Percentiles rank a stretch among this genome's conserved stretches.
These are phyloP conservation scores for Yarrowia bubula DNA, from an alignment of 805 yeast species.

Conservation along the genomic window DNA sequence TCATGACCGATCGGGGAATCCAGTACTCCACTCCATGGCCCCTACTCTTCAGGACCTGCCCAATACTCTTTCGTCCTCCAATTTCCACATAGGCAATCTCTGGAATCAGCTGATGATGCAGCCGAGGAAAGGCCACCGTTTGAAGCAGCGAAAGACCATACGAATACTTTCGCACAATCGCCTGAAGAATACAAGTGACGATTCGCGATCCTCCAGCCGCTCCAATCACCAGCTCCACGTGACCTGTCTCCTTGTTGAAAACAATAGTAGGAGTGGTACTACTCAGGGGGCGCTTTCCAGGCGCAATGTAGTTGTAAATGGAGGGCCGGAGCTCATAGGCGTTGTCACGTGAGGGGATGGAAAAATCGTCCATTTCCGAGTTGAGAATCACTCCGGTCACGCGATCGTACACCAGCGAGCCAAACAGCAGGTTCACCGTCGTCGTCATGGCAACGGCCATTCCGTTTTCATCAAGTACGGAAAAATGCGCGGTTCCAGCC, in stretches of 20 bases:
- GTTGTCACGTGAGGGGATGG: slow-evolving; percentile 65
- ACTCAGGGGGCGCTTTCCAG: slow-evolving; percentile 79
- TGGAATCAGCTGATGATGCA: slow-evolving; percentile 89
- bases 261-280: slow-evolving; percentile 78
- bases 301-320: slow-evolving; percentile 68
- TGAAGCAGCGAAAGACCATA: slow-evolving; percentile 60
- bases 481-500: slow-evolving; percentile 87
- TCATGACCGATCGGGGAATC: slow-evolving; percentile 55
- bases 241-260: slow-evolving; percentile 39
- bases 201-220: slow-evolving; percentile 95
- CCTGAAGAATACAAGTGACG: slow-evolving; percentile 77
- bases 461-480: slow-evolving; percentile 68
- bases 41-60: slow-evolving; percentile 41
- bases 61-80: slow-evolving; percentile 42
- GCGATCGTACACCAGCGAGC: slow-evolving; percentile 78
- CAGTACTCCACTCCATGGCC: slow-evolving; percentile 52
- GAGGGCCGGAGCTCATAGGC: slow-evolving; percentile 83
- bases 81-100: slow-evolving; percentile 61
- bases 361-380: slow-evolving; percentile 94
- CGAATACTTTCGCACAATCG: slow-evolving; percentile 64
- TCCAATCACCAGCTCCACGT: slow-evolving; percentile 70
- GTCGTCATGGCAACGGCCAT: slow-evolving; percentile 87
- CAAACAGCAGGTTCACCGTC: slow-evolving; percentile 80
- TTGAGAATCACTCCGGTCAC: slow-evolving; percentile 79
- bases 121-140: slow-evolving; percentile 72